Evolutionary conservation across 805 yeast genomes (phyloP).

Genomic region (Hemisphaericaspora nanyangensis): DNA sequence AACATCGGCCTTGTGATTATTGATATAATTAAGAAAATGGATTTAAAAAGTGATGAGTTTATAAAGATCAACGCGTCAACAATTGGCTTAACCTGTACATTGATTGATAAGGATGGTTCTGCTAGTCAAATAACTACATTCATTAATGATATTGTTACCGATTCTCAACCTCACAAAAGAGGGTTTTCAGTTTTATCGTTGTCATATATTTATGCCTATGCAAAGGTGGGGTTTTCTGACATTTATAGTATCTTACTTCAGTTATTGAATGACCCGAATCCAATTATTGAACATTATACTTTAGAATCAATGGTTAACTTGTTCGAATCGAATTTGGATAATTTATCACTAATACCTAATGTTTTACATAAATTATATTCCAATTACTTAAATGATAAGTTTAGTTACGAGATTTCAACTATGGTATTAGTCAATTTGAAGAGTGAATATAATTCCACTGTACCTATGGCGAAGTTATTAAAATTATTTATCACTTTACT

Average conservation of each 20-base stretch:
- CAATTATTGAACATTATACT: slow-evolving; percentile 73
- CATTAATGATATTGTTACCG: slow-evolving; percentile 64
- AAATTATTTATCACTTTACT: slow-evolving; percentile 30
- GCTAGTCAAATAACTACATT: slow-evolving; percentile 22
- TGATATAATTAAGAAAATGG: slow-evolving; percentile 47
- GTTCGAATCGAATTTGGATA: slow-evolving; percentile 53
- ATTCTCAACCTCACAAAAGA: slow-evolving; percentile 60
- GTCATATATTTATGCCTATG: slow-evolving; percentile 24
- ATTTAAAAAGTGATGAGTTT: slow-evolving; percentile 34
- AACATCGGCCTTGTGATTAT: slow-evolving; percentile 42
- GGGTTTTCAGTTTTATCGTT: slow-evolving; percentile 31
- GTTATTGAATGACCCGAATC: slow-evolving; percentile 76
- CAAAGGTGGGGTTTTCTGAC: slow-evolving; percentile 29
- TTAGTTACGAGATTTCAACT: slow-evolving; percentile 34
- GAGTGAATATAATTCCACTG: slow-evolving; percentile 28
- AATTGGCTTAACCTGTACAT: slow-evolving; percentile 45
- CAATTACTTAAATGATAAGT: slow-evolving; percentile 31
- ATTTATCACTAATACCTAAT: slow-evolving; percentile 34
- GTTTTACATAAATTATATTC: slow-evolving; percentile 29
- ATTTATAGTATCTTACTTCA: slow-evolving; percentile 57
- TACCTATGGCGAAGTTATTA: slow-evolving; percentile 20
- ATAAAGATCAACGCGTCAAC: slow-evolving; percentile 52
- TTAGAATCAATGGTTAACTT: slow-evolving; percentile 55
- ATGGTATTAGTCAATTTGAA: slow-evolving; percentile 32
- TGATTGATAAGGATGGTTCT: slow-evolving; percentile 16